Evolutionary conservation across 441 rosid genomes (phyloP), one percentile per base, ranked within the genome.

Genomic region (Eruca vesicaria): DNA sequence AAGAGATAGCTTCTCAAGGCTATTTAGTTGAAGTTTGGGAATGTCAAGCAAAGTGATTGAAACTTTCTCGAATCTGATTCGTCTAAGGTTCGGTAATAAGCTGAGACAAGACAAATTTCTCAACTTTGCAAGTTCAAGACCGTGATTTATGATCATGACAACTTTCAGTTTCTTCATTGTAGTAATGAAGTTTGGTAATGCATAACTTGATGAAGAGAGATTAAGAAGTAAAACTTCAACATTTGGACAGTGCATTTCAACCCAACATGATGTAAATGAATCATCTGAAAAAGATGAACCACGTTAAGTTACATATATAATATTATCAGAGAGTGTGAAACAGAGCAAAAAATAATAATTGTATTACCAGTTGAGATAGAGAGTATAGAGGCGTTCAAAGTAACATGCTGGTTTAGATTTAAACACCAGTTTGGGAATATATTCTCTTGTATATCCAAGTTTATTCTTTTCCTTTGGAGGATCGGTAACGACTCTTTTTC

Each of bases 311-410:
- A 2, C 19, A n/a, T n/a, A n/a, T n/a, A 57, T 5, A 58, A 21
- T 66, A 66, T 66, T 14, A 9, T 58, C 33, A 43, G 59, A 74
- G 63, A 26, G 36, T 36, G 48, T 45, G 6, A 53, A 52, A 62
- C 48, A 68, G 50, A 36, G 64, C 10, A 36, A 52, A 2, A 9
- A 35, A n/a, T n/a, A 14, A 50, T 6, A 63, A 41, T 11, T 23
- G 53, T 14, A 33, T 57, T 28, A 89, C 96, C 94, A 60, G 90
- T 87, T 65, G 83, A 81, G 68, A 91, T 87, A 57, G 96, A 85
- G 33, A 91, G 61, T 38, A 89, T 84, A 18, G 73, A 73, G 10
- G 93, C 94, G 29, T 33, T 16, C 16, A 77, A 19, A 6, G 7
- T 2, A 53, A 68, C 33, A 20, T 67, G 80, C 6, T 69, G 81